Evolutionary conservation across 2,329 filamentous ascomycete species (phyloP).

Genomic region (Fusarium torulosum): DNA sequence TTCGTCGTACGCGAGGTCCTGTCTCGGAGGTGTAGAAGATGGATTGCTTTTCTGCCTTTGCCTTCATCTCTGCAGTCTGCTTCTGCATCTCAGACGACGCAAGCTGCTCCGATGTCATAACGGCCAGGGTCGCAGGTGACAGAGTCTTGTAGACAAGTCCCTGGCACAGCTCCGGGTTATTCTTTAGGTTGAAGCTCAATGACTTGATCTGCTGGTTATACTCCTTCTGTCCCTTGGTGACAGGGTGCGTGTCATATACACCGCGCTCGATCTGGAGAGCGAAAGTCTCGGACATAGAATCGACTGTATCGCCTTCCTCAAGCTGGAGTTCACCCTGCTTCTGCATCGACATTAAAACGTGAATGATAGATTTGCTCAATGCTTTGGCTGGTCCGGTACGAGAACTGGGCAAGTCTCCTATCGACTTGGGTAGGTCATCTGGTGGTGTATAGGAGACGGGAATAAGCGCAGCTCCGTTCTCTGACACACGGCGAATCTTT

Average conservation of each 20-base stretch:
- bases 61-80: constrained; percentile 81
- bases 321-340: constrained; percentile 74
- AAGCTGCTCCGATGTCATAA: constrained; percentile 91
- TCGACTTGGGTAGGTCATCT: constrained; percentile 63
- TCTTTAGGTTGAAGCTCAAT: constrained; percentile 88
- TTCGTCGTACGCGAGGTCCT: constrained; percentile 83
- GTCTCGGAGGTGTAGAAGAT: constrained; percentile 80
- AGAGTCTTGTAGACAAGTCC: constrained; percentile 80
- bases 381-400: constrained; percentile 78
- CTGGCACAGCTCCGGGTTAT: constrained; percentile 82
- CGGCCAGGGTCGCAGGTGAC: constrained; percentile 80
- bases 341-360: constrained; percentile 74
- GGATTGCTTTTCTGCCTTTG: constrained; percentile 83
- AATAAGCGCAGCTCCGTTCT: constrained; percentile 55
- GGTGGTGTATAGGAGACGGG: constrained; percentile 62
- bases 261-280: constrained; percentile 85
- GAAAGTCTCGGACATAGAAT: constrained; percentile 75
- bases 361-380: constrained; percentile 76
- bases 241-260: constrained; percentile 68
- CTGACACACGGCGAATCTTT: constrained; percentile 67
- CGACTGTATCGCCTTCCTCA: constrained; percentile 72
- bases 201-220: constrained; percentile 77
- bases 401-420: constrained; percentile 68
- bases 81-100: constrained; percentile 89
- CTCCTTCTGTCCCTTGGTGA: constrained; percentile 59